Conservation (phyloP, 164 flowering plant genomes). For the Piper longum region DNA sequence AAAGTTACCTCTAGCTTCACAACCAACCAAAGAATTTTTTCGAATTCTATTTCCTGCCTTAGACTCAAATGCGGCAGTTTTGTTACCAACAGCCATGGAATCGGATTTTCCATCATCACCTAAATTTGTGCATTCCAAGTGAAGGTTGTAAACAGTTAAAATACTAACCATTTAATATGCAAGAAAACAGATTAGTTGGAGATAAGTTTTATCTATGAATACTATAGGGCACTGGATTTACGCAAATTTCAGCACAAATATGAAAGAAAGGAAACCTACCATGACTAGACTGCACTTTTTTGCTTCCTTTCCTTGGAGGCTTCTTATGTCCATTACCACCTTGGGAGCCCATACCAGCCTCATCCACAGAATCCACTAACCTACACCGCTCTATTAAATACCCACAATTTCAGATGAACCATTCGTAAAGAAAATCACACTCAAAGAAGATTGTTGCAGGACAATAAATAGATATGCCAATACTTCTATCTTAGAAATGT, state of each 20-base stretch:
- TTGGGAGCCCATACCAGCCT: constrained; percentile 27
- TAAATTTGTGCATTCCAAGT: constrained; percentile 26
- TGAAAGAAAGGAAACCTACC: constrained; percentile 37
- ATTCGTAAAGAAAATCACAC: neutral
- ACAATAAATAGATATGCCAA: neutral
- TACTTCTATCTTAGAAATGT: neutral
- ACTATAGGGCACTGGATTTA: no score
- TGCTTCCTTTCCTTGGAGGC: constrained; percentile 60
- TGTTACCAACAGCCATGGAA: constrained; percentile 16
- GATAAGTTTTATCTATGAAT: no score
- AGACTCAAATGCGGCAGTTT: constrained; percentile 22
- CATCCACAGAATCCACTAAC: constrained; percentile 27
- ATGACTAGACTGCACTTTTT: constrained; percentile 29
- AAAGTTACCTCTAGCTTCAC: constrained; percentile 25
- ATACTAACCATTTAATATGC: no score
- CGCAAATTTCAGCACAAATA: neutral
- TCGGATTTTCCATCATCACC: constrained; percentile 26
- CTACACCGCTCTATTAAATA: constrained; percentile 51
- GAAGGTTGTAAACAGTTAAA: constrained; percentile 19
- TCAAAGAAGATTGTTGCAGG: neutral
- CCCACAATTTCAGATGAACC: neutral
- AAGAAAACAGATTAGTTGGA: no score
- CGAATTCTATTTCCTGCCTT: constrained; percentile 24
- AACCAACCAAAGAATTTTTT: constrained; percentile 11
- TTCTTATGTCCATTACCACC: constrained; percentile 41